Conservation (phyloP, 2,329 filamentous ascomycete species). For the Fusarium illudens region DNA sequence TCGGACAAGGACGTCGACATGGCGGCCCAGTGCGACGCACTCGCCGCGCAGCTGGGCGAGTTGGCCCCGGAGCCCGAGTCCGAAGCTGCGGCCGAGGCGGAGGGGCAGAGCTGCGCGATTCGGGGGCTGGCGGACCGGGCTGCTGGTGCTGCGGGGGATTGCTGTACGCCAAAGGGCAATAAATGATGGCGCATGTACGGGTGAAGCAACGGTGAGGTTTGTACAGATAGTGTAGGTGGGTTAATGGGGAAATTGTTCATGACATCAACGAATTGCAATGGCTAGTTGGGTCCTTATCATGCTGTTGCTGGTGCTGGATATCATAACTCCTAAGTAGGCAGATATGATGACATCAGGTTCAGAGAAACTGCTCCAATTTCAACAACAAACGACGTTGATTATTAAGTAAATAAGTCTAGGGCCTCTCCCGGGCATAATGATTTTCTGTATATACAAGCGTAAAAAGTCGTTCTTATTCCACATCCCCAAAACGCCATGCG, state of each 20-base stretch:
- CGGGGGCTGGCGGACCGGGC: constrained; percentile 58
- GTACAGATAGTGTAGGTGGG: not conserved
- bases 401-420: constrained; percentile 46
- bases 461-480: constrained; percentile 42
- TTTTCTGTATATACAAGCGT: constrained; percentile 44
- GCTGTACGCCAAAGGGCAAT: constrained; percentile 59
- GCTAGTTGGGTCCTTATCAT: not conserved
- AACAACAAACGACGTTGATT: constrained; percentile 45
- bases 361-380: not conserved
- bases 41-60: constrained; percentile 67
- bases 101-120: constrained; percentile 46
- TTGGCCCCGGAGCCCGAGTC: constrained; percentile 45
- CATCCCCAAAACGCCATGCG: constrained; percentile 45
- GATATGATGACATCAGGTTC: not conserved
- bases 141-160: constrained; percentile 58
- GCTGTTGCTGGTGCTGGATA: not conserved
- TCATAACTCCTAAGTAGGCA: not conserved
- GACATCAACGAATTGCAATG: not conserved
- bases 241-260: not conserved
- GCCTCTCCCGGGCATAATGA: constrained; percentile 38
- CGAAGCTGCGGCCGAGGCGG: constrained; percentile 31
- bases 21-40: constrained; percentile 68
- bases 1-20: constrained; percentile 69
- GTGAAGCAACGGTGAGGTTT: not conserved
- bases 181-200: constrained; percentile 4